Conservation (phyloP, 2,329 filamentous ascomycete genomes). For the Cladophialophora carrionii region DNA sequence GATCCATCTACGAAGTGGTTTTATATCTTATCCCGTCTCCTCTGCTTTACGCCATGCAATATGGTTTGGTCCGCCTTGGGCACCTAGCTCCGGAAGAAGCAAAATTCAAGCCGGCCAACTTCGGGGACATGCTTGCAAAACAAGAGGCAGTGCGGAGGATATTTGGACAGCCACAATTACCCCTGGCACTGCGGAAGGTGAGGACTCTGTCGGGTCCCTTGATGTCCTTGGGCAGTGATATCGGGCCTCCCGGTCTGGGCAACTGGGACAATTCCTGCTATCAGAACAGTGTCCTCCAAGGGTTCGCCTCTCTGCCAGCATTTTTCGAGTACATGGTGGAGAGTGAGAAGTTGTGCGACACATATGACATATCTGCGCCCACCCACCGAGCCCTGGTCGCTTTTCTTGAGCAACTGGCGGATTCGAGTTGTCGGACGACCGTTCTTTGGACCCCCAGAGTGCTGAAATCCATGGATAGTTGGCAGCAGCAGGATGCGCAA, state of each 20-base stretch:
- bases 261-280: constrained; percentile 97
- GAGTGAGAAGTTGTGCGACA: constrained; percentile 42
- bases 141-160: constrained; percentile 67
- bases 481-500: constrained; percentile 95
- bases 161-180: constrained; percentile 62
- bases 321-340: constrained; percentile 57
- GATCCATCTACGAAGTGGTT: constrained; percentile 45
- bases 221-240: constrained; percentile 43
- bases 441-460: constrained; percentile 80
- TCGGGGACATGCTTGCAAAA: constrained; percentile 58
- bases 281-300: constrained; percentile 92
- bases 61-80: constrained; percentile 50
- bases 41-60: constrained; percentile 53
- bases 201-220: constrained; percentile 57
- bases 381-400: constrained; percentile 67
- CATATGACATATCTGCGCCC: constrained; percentile 37
- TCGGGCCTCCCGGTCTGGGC: constrained; percentile 66
- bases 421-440: constrained; percentile 37
- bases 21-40: constrained; percentile 48
- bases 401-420: constrained; percentile 69
- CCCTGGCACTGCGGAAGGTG: constrained; percentile 62
- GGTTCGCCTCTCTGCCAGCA: constrained; percentile 73
- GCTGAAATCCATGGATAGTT: constrained; percentile 90
- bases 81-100: constrained; percentile 47
- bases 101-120: constrained; percentile 32